Evolutionary conservation across 257 asterid genomes (phyloP).

Genomic region (Solanum acaule): DNA sequence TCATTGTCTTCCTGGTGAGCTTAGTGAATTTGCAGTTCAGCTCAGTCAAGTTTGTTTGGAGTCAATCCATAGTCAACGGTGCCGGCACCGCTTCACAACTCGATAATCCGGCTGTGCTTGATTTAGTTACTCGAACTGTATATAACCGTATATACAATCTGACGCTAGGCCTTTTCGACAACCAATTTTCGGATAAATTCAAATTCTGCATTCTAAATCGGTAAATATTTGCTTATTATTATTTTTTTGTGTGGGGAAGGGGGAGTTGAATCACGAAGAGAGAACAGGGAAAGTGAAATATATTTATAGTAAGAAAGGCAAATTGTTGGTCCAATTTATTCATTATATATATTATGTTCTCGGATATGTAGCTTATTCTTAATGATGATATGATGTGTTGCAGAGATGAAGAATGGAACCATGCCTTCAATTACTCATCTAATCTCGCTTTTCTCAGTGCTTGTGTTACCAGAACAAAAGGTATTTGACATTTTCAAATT

Average conservation of each 20-base stretch:
- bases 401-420: slow-evolving; percentile 10
- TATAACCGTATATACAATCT: not conserved
- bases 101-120: slow-evolving; percentile 6
- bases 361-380: not conserved
- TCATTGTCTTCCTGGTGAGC: not conserved
- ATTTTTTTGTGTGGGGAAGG: not conserved
- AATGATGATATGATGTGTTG: not conserved
- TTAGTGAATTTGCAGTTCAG: not conserved
- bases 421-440: slow-evolving; percentile 2
- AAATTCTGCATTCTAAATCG: slow-evolving; percentile 1
- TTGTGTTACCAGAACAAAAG: slow-evolving; percentile 7
- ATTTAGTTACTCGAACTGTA: slow-evolving; percentile 1
- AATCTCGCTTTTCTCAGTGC: slow-evolving; percentile 2
- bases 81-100: not conserved
- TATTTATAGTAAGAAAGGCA: not conserved
- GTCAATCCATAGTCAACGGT: not conserved
- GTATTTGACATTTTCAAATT: not conserved
- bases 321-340: not conserved
- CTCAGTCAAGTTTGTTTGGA: not conserved
- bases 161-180: not conserved
- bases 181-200: not conserved
- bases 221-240: not conserved
- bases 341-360: not conserved
- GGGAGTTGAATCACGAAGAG: not conserved
- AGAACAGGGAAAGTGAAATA: not conserved